Conservation (phyloP, 441 rosid genomes). For the Populus hybrid region DNA sequence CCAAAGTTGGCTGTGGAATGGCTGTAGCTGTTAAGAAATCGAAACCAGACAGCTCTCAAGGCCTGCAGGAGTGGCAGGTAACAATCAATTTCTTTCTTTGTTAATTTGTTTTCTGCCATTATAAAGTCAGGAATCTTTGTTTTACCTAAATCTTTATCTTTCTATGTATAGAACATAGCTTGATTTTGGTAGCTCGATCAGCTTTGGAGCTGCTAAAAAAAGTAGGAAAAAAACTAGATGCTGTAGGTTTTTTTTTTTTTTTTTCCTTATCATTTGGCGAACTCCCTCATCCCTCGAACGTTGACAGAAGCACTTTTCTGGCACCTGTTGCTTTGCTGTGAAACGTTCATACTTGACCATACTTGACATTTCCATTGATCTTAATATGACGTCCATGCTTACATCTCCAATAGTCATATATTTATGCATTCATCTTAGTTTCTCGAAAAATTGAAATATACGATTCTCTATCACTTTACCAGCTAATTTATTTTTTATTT, state of each 20-base stretch:
- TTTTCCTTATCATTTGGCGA: too few relatives aligned
- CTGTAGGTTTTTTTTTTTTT: too few relatives aligned
- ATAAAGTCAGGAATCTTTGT: background rate
- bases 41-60: conserved; percentile 49
- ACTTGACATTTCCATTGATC: background rate
- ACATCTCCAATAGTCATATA: background rate
- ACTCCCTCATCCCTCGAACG: background rate
- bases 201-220: too few relatives aligned
- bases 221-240: too few relatives aligned
- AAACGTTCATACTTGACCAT: background rate
- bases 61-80: conserved; percentile 61
- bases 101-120: too few relatives aligned
- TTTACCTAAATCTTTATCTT: background rate
- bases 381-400: background rate
- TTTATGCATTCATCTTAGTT: background rate
- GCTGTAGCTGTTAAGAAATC: conserved; percentile 65
- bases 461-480: too few relatives aligned
- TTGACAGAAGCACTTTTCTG: background rate
- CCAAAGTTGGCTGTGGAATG: conserved; percentile 51
- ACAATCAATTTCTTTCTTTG: background rate
- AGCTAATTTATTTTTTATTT: too few relatives aligned
- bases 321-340: background rate
- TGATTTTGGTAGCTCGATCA: background rate
- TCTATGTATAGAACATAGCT: background rate
- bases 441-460: background rate